A percentile compares a stretch with the other conserved stretches of the same genome.
Conservation (phyloP, 441 rosid genomes). For the Croton setiger region DNA sequence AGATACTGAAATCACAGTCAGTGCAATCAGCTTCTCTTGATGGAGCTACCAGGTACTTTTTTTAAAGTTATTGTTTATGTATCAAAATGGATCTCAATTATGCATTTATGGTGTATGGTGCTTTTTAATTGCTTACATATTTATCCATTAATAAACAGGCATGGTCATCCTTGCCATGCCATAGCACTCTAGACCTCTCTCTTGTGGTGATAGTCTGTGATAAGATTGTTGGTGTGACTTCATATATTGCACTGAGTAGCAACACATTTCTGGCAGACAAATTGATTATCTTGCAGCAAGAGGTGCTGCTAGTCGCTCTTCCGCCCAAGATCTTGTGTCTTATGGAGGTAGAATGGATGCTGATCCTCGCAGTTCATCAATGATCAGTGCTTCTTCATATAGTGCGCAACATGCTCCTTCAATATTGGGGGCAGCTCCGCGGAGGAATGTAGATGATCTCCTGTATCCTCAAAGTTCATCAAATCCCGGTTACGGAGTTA, state of each 20-base stretch:
- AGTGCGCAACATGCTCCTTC: slow-evolving; percentile 73
- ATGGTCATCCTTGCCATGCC: slow-evolving; percentile 28
- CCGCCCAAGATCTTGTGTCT: slow-evolving; percentile 69
- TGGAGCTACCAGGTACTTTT: slow-evolving; percentile 72
- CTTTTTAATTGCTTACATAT: not conserved
- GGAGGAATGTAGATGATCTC: slow-evolving; percentile 79
- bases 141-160: slow-evolving; percentile 21
- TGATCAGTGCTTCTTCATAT: slow-evolving; percentile 63
- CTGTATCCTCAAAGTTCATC: slow-evolving; percentile 59
- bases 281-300: slow-evolving; percentile 95
- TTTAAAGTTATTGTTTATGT: slow-evolving; percentile 8
- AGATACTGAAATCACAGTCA: slow-evolving; percentile 68
- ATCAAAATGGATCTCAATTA: slow-evolving; percentile 20
- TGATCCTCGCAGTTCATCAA: slow-evolving; percentile 66
- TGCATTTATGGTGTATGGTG: slow-evolving; percentile 24
- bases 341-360: slow-evolving; percentile 84
- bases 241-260: slow-evolving; percentile 73
- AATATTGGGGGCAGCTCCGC: slow-evolving; percentile 89
- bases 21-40: slow-evolving; percentile 70
- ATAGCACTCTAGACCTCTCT: slow-evolving; percentile 21
- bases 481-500: slow-evolving; percentile 98
- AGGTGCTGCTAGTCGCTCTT: slow-evolving; percentile 65
- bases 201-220: slow-evolving; percentile 30
- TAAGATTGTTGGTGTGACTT: slow-evolving; percentile 45
- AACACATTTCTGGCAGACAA: slow-evolving; percentile 99